Evolutionary conservation across 1,139 yeast genomes (phyloP).

Genomic region (Geotrichum reessii): DNA sequence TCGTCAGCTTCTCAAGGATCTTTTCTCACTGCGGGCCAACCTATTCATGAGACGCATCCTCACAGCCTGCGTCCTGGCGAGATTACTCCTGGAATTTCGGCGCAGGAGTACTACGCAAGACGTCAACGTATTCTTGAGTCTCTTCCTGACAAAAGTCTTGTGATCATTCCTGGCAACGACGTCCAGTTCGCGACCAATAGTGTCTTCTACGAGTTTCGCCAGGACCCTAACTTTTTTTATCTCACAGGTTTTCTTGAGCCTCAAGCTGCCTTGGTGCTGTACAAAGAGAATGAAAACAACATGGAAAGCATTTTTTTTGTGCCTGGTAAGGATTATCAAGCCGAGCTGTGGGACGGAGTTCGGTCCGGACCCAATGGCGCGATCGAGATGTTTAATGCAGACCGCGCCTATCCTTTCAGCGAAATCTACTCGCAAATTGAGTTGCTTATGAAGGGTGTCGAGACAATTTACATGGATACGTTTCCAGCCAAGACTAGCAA

Average conservation of each 20-base stretch:
- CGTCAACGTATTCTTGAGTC: constrained; percentile 51
- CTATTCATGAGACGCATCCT: constrained; percentile 80
- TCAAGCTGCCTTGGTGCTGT: constrained; percentile 68
- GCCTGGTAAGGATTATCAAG: constrained; percentile 69
- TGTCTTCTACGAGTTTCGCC: constrained; percentile 88
- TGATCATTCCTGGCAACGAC: constrained; percentile 67
- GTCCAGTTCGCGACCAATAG: constrained; percentile 80
- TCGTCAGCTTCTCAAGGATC: not conserved
- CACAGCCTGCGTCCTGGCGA: constrained; percentile 67
- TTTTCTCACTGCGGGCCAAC: constrained; percentile 59
- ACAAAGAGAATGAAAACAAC: constrained; percentile 45
- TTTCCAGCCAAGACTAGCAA: constrained; percentile 18
- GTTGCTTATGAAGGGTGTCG: constrained; percentile 25
- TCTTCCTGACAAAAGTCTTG: constrained; percentile 61
- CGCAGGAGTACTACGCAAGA: constrained; percentile 73
- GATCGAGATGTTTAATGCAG: constrained; percentile 79
- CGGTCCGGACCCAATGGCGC: constrained; percentile 85
- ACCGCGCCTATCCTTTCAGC: constrained; percentile 53
- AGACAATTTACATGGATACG: constrained; percentile 31
- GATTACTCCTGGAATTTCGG: constrained; percentile 81
- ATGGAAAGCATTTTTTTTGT: constrained; percentile 60
- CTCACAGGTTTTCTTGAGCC: constrained; percentile 94
- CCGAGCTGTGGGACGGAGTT: constrained; percentile 93
- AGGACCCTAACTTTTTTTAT: constrained; percentile 80
- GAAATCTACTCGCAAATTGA: constrained; percentile 25